Evolutionary conservation across 495 filamentous ascomycete species (phyloP).

Genomic region (Melanomma pulvis-pyrius): DNA sequence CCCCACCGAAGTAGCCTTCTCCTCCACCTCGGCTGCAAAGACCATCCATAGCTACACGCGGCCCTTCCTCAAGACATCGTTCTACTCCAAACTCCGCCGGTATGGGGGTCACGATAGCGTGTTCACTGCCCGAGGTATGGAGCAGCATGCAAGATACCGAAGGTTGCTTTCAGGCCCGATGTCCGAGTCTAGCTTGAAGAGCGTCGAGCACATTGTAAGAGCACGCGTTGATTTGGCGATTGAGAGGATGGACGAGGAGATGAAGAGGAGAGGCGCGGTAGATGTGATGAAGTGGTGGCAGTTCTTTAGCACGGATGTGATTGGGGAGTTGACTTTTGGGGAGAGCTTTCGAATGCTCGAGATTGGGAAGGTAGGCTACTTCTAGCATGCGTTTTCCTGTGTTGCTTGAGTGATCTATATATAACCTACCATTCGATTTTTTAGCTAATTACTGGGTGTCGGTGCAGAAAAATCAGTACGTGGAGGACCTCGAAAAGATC

Average conservation of each 20-base stretch:
- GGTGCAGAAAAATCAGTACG: slow-evolving; percentile 13
- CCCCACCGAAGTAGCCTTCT: slow-evolving; percentile 10
- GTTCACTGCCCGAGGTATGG: neutral
- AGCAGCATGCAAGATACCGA: slow-evolving; percentile 1
- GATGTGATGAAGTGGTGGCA: slow-evolving; percentile 62
- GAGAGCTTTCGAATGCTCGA: slow-evolving; percentile 61
- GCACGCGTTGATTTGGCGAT: neutral
- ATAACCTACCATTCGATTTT: too few relatives aligned
- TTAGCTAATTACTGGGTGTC: too few relatives aligned
- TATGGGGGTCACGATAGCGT: neutral
- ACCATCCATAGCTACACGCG: slow-evolving; percentile 1
- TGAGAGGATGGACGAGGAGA: slow-evolving; percentile 1
- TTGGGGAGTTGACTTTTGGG: slow-evolving; percentile 60
- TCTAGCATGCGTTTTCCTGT: neutral
- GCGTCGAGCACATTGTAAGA: neutral
- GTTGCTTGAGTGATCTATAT: too few relatives aligned
- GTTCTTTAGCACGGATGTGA: slow-evolving; percentile 61
- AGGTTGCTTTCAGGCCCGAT: slow-evolving; percentile 3
- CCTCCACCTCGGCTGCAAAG: slow-evolving; percentile 4
- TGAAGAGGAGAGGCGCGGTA: slow-evolving; percentile 12
- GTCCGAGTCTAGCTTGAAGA: neutral
- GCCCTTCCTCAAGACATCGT: neutral
- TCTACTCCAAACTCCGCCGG: neutral
- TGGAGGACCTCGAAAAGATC: neutral
- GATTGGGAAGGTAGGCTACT: slow-evolving; percentile 46